Evolutionary conservation across 148 eudicot genomes (phyloP), one percentile per base, ranked within the genome.

Genomic region (Vaccinium vitisidaea): DNA sequence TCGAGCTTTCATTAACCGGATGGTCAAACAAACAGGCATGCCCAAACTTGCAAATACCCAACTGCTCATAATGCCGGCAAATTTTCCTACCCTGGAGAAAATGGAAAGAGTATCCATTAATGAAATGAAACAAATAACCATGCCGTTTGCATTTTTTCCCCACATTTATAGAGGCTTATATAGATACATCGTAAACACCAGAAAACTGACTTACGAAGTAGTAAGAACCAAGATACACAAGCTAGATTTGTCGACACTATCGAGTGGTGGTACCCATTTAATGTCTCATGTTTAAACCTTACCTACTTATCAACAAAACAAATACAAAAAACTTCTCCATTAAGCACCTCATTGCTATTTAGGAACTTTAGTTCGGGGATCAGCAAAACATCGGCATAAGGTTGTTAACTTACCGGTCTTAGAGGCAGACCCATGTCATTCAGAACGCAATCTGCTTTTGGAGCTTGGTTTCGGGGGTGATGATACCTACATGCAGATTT

Each of bases 11-110:
- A 63, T 89, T 83, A 32, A 65, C 87, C 2, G 94, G 92, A 83
- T 93, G 95, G 85, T 93, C 85, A 87, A 89, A 91, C 55, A 88
- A 73, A 86, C 96, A 93, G 49, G 84, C 90, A 18, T 19, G 83
- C 18, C 93, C 92, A 79, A 85, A 91, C 84, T 91, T 92, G 92
- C 94, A 92, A 48, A 85, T 84, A 25, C 96, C 96, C 30, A 84
- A 88, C 56, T 87, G 88, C 80, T 91, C 90, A 75, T 92, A 93
- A 80, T 91, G 77, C 83, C 89, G 83, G 84, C 94, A 93, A 52
- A 89, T 83, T 87, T 81, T 90, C 76, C 86, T 87, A 77, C 92
- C 96, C 96, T 93, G 93, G 53, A 79, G 15, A 75, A 52, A 48
- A 25, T 75, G 27, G 76, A 25, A 58, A 80, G 36, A 30, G 49